phyloP scores from a whole-genome alignment of 148 eudicot genomes.

The Nyssa sinensis region DNA sequence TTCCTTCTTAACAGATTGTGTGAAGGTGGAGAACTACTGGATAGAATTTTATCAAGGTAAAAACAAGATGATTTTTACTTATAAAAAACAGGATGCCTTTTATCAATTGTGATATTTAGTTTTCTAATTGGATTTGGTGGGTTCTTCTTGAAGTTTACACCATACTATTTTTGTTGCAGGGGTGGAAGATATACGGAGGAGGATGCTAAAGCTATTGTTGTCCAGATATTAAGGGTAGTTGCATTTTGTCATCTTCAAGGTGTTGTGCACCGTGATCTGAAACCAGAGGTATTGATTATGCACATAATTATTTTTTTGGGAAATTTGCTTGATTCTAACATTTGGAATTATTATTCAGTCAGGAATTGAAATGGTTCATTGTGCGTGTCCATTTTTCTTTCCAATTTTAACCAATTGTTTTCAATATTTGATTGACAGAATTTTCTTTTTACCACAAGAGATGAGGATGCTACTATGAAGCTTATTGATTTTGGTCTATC shows the following conservation, averaged over 20 bases:
- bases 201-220: constrained; percentile 74
- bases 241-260: constrained; percentile 97
- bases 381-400: background rate
- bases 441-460: constrained; percentile 80
- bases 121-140: background rate
- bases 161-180: constrained; percentile 36
- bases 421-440: constrained; percentile 54
- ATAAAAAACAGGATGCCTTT: too few species aligned
- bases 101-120: background rate
- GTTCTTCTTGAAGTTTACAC: background rate
- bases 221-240: constrained; percentile 76
- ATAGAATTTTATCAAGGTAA: constrained; percentile 90
- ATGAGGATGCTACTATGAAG: constrained; percentile 81
- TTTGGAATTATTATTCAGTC: constrained; percentile 1
- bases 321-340: background rate
- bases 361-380: background rate
- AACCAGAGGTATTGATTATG: constrained; percentile 72
- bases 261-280: constrained; percentile 95
- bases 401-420: constrained; percentile 7
- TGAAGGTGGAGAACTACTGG: constrained; percentile 98
- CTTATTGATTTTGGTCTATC: constrained; percentile 95
- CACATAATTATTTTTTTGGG: background rate
- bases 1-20: constrained; percentile 66
- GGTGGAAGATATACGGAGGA: constrained; percentile 90
- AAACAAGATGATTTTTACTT: background rate